Percentiles rank a stretch among this genome's conserved stretches.
Evolutionary conservation across 257 asterid genomes (phyloP).

Genomic region (Jacaranda copaia): DNA sequence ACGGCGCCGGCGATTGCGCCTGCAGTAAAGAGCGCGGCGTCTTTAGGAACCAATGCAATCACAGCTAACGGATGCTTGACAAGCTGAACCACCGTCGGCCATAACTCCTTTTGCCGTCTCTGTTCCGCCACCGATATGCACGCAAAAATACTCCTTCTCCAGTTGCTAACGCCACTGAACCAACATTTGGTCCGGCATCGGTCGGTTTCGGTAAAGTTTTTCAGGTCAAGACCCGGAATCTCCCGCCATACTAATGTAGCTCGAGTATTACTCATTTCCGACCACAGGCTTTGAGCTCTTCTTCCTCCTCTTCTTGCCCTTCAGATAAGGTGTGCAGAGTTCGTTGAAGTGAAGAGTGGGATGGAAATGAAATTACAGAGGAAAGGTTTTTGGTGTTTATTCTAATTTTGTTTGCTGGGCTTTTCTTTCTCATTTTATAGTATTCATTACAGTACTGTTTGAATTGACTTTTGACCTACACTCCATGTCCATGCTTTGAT

Average conservation of each 20-base stretch:
- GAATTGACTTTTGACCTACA: too few species aligned
- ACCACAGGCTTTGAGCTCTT: background rate
- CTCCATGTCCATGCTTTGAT: too few species aligned
- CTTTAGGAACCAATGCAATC: conserved; percentile 74
- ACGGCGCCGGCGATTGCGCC: conserved; percentile 85
- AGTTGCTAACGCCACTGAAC: conserved; percentile 23
- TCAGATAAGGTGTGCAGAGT: conserved; percentile 35
- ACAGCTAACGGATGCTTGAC: conserved; percentile 69
- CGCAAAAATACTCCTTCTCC: conserved; percentile 53
- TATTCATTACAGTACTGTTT: too few species aligned
- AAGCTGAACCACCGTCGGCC: conserved; percentile 65
- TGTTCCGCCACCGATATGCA: conserved; percentile 59
- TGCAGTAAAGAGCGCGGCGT: conserved; percentile 74
- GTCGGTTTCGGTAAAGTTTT: conserved; percentile 36
- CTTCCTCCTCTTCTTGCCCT: background rate
- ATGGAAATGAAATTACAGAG: background rate
- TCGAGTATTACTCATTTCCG: conserved; percentile 48
- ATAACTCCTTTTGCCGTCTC: conserved; percentile 44
- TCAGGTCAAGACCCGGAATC: conserved; percentile 60
- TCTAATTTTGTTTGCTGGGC: background rate
- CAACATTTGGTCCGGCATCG: conserved; percentile 33
- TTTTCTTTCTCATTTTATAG: background rate
- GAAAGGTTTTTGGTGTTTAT: background rate
- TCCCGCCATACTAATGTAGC: conserved; percentile 50
- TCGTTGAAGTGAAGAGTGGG: conserved; percentile 21